Evolutionary conservation across 192 early-diverging fungal genomes (phyloP).

Genomic region (Coemansia sp.): DNA sequence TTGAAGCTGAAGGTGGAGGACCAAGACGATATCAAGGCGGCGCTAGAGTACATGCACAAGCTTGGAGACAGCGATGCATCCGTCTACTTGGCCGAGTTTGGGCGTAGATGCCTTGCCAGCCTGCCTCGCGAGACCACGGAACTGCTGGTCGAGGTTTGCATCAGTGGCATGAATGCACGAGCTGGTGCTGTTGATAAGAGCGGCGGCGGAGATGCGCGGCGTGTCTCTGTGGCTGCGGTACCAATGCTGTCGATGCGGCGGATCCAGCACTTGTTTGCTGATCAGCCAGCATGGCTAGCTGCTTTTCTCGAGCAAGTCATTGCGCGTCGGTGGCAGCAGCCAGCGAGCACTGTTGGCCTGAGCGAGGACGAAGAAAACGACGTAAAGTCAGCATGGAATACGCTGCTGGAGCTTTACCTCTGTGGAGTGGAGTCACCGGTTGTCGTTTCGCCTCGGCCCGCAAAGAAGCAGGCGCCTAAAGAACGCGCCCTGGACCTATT

Average conservation of each 20-base stretch:
- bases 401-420: constrained; percentile 88
- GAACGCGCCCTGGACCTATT: constrained; percentile 72
- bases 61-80: constrained; percentile 29
- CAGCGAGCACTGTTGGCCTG: constrained; percentile 11
- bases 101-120: constrained; percentile 38
- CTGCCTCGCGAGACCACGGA: constrained; percentile 44
- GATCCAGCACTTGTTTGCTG: constrained; percentile 90
- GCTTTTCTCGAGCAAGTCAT: constrained; percentile 84
- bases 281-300: constrained; percentile 73
- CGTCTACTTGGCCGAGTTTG: constrained; percentile 46
- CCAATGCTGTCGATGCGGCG: constrained; percentile 51
- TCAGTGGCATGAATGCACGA: constrained; percentile 40
- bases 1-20: constrained; percentile 90
- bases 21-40: constrained; percentile 71
- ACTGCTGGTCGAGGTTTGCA: constrained; percentile 47
- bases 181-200: neutral
- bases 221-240: neutral
- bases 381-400: constrained; percentile 81
- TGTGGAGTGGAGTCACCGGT: constrained; percentile 53
- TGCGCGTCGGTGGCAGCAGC: constrained; percentile 65
- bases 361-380: constrained; percentile 55
- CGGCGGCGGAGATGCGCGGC: neutral
- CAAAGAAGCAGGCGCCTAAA: constrained; percentile 27
- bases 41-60: constrained; percentile 73
- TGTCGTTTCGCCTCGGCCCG: constrained; percentile 3